Conservation (phyloP, 306 rosid genomes). For the Sesbania bispinosa region DNA sequence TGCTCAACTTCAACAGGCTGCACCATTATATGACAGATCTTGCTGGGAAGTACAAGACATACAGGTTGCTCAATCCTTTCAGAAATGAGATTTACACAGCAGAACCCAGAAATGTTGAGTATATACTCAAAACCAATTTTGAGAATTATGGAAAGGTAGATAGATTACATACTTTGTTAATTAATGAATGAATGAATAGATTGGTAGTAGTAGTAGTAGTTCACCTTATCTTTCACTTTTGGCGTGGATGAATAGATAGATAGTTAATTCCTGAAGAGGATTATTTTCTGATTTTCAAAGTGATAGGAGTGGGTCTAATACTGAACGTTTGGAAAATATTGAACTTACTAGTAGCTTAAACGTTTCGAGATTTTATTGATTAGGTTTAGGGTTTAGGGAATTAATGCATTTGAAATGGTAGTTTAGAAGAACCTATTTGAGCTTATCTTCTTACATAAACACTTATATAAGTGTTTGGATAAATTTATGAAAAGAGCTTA, state of each 20-base stretch:
- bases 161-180: conserved; percentile 1
- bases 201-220: too few species aligned
- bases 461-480: too few species aligned
- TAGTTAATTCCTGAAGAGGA: background rate
- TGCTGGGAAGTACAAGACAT: conserved; percentile 64
- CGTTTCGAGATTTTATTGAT: background rate
- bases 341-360: background rate
- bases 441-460: too few species aligned
- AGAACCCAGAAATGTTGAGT: conserved; percentile 71
- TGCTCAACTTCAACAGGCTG: conserved; percentile 60
- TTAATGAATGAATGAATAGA: background rate
- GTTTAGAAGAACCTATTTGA: too few species aligned
- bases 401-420: background rate
- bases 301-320: background rate
- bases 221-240: background rate
- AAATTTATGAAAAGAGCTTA: too few species aligned
- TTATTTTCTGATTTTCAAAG: conserved; percentile 2
- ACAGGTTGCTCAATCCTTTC: conserved; percentile 55
- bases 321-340: background rate
- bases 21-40: conserved; percentile 85
- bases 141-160: conserved; percentile 84
- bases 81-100: conserved; percentile 71
- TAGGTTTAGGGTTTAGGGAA: too few species aligned
- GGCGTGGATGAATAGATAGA: background rate
- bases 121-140: conserved; percentile 77